Base-by-base conservation (phyloP, 2,329 filamentous ascomycete genomes). In the Chrysosporium queenslandicum region DNA sequence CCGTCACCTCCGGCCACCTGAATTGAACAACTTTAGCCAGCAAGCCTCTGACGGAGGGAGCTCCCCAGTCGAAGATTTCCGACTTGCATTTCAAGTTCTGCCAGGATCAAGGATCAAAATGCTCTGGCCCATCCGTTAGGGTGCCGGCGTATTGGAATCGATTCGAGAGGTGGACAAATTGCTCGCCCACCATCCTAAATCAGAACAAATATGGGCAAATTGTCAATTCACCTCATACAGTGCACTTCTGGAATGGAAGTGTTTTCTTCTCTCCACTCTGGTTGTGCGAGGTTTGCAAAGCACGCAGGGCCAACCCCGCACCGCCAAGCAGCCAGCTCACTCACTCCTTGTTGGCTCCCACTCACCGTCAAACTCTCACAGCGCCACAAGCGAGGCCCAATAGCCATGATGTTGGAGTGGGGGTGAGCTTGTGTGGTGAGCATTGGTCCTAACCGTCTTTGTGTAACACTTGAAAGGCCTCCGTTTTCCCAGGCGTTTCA, bases 351-450 rank as follows among this genome's bases (percentile, higher is more conserved):
- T 5, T 40, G 8, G 18, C 12, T 16, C 3, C 37, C 37, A 41
- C 21, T 25, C 37, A 23, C 11, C 18, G 8, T 27, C 9, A 29
- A 29, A 21, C 23, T 40, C 25, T 49, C 36, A 12, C 36, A 12
- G 18, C 37, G 37, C 37, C 47, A 50, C 47, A 50, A 50, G 47
- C 46, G 46, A 49, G 46, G 23, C n/a, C 9, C 42, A 5, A 11
- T 21, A 45, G 20, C 42, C n/a, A 32, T 16, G 8, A 18, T n/a
- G 21, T 43, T 23, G 23, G 21, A n/a, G 40, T 43, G 21, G 39
- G 25, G 39, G 8, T 25, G 12, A 25, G 32, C 32, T 34, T 11
- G 32, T 9, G 5, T 14, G 11, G 12, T 12, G 7, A 34, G 32
- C 11, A 34, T 34, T 9, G 12, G 8, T n/a, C 7, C 32, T 34